Percentiles rank a stretch among this genome's conserved stretches.
These are phyloP conservation scores for Centaurea solstitialis DNA, from an alignment of 129 eudicot species.

Conservation along the genomic window DNA sequence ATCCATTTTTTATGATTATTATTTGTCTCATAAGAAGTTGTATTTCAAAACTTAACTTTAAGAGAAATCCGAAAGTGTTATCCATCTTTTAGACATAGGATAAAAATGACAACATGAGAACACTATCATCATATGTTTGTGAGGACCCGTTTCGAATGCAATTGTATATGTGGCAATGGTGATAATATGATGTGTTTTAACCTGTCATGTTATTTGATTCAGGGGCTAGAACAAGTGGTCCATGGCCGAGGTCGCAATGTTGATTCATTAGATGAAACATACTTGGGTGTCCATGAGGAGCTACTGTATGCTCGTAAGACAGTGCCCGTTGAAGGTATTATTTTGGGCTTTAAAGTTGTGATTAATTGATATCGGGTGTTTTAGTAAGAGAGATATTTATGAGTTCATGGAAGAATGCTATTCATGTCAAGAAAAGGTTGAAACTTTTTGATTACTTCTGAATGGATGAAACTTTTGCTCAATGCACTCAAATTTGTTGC, in stretches of 20 bases:
- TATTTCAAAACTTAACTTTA: not conserved
- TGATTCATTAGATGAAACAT: slow-evolving; percentile 79
- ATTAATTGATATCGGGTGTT: not conserved
- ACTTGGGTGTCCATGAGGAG: slow-evolving; percentile 79
- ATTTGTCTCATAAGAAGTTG: not conserved
- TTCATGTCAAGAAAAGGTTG: no score
- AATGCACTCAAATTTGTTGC: no score
- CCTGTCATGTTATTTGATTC: not conserved
- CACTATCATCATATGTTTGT: not conserved
- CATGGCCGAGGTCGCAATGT: slow-evolving; percentile 89
- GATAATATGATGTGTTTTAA: not conserved
- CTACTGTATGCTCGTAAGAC: slow-evolving; percentile 90
- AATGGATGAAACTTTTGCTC: no score
- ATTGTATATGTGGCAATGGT: not conserved
- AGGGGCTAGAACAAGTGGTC: slow-evolving; percentile 77
- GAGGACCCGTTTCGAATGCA: not conserved
- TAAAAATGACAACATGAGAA: not conserved
- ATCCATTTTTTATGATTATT: not conserved
- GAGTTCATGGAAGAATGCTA: no score
- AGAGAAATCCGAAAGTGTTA: not conserved
- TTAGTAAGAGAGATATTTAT: no score
- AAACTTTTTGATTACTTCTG: no score
- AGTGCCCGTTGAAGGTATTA: slow-evolving; percentile 76
- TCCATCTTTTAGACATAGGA: no score
- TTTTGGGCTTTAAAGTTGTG: not conserved